phyloP scores from a whole-genome alignment of 2,329 filamentous ascomycete species.

The Leptodontidium sp. region DNA sequence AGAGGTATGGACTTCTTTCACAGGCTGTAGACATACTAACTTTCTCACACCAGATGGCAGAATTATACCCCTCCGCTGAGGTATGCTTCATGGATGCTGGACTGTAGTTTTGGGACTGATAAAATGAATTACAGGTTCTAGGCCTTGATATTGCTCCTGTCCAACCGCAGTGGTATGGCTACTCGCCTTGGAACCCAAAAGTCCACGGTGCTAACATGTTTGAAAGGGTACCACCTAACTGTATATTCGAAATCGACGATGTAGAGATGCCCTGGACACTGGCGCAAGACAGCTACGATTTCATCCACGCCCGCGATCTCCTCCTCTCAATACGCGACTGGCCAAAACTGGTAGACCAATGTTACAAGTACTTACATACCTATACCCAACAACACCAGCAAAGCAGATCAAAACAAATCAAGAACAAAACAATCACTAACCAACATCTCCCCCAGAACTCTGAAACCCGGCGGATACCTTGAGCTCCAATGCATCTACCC shows the following conservation, averaged over 20 bases:
- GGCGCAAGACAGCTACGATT: constrained; percentile 56
- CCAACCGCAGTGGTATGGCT: constrained; percentile 41
- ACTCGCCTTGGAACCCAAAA: background rate
- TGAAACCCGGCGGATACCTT: constrained; percentile 37
- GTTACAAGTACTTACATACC: constrained; percentile 33
- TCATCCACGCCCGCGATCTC: constrained; percentile 52
- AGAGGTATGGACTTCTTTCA: constrained; percentile 21
- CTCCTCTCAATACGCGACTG: constrained; percentile 35
- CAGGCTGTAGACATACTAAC: background rate
- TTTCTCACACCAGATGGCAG: constrained; percentile 30
- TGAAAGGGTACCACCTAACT: constrained; percentile 55
- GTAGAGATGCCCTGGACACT: constrained; percentile 58
- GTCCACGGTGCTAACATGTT: background rate
- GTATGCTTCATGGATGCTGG: constrained; percentile 29
- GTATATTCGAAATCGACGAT: constrained; percentile 61
- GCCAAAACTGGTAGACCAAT: constrained; percentile 35
- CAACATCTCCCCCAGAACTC: background rate
- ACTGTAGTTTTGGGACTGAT: background rate
- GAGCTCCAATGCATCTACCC: constrained; percentile 38
- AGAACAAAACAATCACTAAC: no score
- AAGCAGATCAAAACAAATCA: background rate
- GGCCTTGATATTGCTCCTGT: constrained; percentile 46
- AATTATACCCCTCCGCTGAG: constrained; percentile 45
- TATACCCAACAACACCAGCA: background rate
- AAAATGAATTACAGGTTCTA: constrained; percentile 29